These are phyloP conservation scores for Cercospora zeae-maydis DNA, from an alignment of 2,329 filamentous ascomycete genomes.

Conservation along the genomic window DNA sequence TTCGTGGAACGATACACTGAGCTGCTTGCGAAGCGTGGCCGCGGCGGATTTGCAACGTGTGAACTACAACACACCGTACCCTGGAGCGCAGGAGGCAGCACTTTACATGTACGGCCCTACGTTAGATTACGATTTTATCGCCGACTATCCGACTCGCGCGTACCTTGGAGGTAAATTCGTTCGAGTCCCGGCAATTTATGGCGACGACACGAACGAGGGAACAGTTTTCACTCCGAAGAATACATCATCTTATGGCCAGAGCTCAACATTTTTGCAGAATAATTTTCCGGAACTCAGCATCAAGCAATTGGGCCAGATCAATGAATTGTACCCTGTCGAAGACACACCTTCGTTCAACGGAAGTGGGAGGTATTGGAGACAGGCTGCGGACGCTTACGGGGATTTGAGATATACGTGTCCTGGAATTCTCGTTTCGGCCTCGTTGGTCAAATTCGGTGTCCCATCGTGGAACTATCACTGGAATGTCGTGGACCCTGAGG, in stretches of 20 bases:
- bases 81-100: conserved; percentile 43
- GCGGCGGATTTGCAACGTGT: conserved; percentile 44
- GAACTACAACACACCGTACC: conserved; percentile 48
- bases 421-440: conserved; percentile 53
- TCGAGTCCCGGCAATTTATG: conserved; percentile 54
- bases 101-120: conserved; percentile 52
- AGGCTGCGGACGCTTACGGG: conserved; percentile 57
- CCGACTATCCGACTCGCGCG: conserved; percentile 48
- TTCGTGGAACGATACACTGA: conserved; percentile 40
- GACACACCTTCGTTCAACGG: conserved; percentile 46
- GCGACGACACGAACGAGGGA: conserved; percentile 61
- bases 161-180: conserved; percentile 51
- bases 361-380: conserved; percentile 56
- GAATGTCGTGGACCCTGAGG: conserved; percentile 59
- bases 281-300: conserved; percentile 57
- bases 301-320: conserved; percentile 51
- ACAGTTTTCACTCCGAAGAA: conserved; percentile 56
- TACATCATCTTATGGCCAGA: conserved; percentile 47
- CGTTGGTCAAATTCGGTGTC: conserved; percentile 40
- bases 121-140: conserved; percentile 51
- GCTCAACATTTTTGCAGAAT: conserved; percentile 54
- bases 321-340: conserved; percentile 54
- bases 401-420: conserved; percentile 65
- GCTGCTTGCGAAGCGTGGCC: conserved; percentile 50
- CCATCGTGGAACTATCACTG: conserved; percentile 66